Base-by-base conservation (phyloP, 2,329 filamentous ascomycete genomes). In the Aurifilum marmelostoma region DNA sequence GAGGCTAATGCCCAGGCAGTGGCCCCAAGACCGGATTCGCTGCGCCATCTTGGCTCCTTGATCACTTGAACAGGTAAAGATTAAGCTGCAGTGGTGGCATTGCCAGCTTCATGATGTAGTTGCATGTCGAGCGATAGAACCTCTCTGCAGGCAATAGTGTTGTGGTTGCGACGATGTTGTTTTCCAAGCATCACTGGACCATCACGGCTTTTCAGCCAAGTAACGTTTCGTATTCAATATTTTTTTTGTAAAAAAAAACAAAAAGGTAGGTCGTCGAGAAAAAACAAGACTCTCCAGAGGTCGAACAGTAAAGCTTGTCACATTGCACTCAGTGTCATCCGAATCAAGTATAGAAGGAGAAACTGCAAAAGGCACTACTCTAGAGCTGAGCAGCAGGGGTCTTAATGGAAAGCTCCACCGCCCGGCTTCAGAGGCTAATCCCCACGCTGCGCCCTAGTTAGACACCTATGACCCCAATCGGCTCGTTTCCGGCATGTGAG, bases 371-470 rank as follows among this genome's bases (percentile, higher is more conserved):
- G 34, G 43, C 8, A 11, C n/a, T n/a, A n/a, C n/a, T n/a, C n/a
- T n/a, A 16, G 24, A 34, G 34, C 34, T 34, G 34, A 34, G 34
- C 4, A 6, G 61, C 61, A 63, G 41, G 61, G 61, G 41, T 63
- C 61, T 63, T 63, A 50, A 63, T 63, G 27, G 61, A 47, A n/a
- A 50, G 59, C 37, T 41, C 59, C 61, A 47, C 34, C 34, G n/a
- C n/a, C n/a, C n/a, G 34, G 34, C 8, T 34, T 34, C 34, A 34
- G 41, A 50, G 41, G 41, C 56, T 62, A 39, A 14, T 27, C 21
- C 32, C 37, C 58, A 41, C 29, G 21, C 58, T 24, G 32, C 4
- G 34, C 4, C 4, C 14, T 37, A 14, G 14, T 12, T 43, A n/a
- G 3, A 39, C 9, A 37, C 16, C 34, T 41, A 37, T 63, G 61